Conservation (phyloP, 768 basidiomycete genomes). For the Termitomyces sp. region DNA sequence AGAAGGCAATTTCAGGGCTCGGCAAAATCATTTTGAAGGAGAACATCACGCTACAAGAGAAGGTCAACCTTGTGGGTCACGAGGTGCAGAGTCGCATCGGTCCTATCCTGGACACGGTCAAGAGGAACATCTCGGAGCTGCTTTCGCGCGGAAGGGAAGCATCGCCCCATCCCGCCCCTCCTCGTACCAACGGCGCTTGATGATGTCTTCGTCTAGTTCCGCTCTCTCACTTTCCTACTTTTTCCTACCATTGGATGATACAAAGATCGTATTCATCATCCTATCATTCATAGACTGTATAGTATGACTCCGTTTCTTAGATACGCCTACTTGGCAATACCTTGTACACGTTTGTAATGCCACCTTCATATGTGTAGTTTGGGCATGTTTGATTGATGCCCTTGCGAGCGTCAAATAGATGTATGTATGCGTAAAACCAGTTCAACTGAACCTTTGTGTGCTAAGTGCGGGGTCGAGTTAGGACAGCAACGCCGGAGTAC, state of each 20-base stretch:
- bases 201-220: not conserved
- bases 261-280: not conserved
- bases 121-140: constrained; percentile 35
- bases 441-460: not conserved
- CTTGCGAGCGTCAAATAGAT: not conserved
- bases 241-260: not conserved
- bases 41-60: constrained; percentile 56
- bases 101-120: constrained; percentile 52
- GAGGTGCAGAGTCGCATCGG: constrained; percentile 57
- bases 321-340: not conserved
- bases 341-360: not conserved
- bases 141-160: constrained; percentile 21
- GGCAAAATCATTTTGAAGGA: constrained; percentile 44
- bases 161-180: constrained; percentile 1
- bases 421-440: not conserved
- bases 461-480: not conserved
- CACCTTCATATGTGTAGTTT: not conserved
- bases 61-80: constrained; percentile 46
- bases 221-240: not conserved
- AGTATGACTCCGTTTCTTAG: not conserved
- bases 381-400: not conserved
- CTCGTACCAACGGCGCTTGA: constrained; percentile 1
- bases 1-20: constrained; percentile 47
- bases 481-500: not conserved
- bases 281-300: constrained; percentile 1